These are phyloP conservation scores for Myriosclerotinia scirpicola DNA, from an alignment of 2,329 filamentous ascomycete species.

Conservation along the genomic window DNA sequence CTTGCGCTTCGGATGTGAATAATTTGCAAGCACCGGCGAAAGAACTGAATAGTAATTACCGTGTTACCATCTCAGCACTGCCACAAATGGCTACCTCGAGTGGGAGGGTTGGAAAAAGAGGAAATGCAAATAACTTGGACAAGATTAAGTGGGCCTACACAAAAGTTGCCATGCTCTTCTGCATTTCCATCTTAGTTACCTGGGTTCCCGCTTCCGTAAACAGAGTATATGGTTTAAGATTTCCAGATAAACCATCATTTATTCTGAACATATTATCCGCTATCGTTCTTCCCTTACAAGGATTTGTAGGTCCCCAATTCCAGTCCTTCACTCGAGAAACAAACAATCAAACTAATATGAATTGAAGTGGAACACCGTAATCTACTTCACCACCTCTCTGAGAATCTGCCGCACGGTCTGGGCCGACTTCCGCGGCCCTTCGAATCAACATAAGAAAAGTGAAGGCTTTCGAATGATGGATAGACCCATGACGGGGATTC, in stretches of 20 bases:
- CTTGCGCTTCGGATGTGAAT: neutral
- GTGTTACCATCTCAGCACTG: conserved; percentile 25
- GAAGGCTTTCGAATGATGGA: conserved; percentile 20
- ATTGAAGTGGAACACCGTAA: conserved; percentile 67
- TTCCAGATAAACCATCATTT: conserved; percentile 52
- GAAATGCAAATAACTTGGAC: conserved; percentile 43
- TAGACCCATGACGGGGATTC: neutral
- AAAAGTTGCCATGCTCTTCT: conserved; percentile 69
- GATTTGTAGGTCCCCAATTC: conserved; percentile 50
- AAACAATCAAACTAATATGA: neutral
- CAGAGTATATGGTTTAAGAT: conserved; percentile 66
- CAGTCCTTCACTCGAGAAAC: neutral
- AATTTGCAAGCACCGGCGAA: neutral
- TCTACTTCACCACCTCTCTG: conserved; percentile 70
- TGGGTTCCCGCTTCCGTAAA: conserved; percentile 78
- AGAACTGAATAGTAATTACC: conserved; percentile 25
- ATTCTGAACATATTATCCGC: conserved; percentile 68
- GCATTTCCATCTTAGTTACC: conserved; percentile 67
- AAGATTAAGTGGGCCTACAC: conserved; percentile 68
- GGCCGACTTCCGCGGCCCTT: conserved; percentile 6
- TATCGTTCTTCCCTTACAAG: conserved; percentile 75
- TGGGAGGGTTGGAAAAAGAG: neutral
- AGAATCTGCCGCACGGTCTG: conserved; percentile 15
- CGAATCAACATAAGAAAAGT: neutral
- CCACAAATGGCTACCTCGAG: neutral